Evolutionary conservation across 1,139 yeast genomes (phyloP), one percentile per base, ranked within the genome.

Genomic region (Nakaseomyces nivariensis): DNA sequence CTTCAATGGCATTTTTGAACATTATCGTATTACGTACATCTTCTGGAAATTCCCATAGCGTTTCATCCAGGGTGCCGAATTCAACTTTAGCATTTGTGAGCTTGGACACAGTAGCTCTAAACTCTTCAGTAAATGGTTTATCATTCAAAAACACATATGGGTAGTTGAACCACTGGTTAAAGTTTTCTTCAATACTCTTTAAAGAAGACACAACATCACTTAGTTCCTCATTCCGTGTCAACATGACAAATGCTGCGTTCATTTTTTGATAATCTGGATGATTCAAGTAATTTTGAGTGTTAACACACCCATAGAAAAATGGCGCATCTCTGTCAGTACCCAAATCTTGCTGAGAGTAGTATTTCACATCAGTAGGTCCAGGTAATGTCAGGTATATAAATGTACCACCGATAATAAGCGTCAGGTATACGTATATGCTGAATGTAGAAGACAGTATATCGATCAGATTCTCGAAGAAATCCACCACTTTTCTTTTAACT

Each of bases 61-160:
- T 32, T 41, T 56, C 56, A 43, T 58, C 58, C 5, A 64, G 44
- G 1, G 54, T 47, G 1, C 63, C 72, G 55, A 58, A 59, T 32
- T 54, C 52, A 29, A 52, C 48, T n/a, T 72, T 67, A 0, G 87
- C 76, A 6, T 74, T 75, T 1, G 89, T 79, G 46, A 76, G 69
- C 41, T 73, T 62, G 11, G 58, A 48, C 1, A 86, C 80, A 0
- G 72, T 68, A 0, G 58, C 57, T 58, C 77, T 78, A 65, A 90
- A 89, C 32, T 79, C 77, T 1, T 77, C 76, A 11, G 75, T 72
- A 59, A 89, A 89, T 17, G 80, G 81, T 53, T 79, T 85, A 63
- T 90, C 87, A 63, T 89, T 90, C 40, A 90, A 67, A 58, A 90
- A 86, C 1, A 86, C 82, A 81, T 94, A 90, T 0, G 96, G 96